These are phyloP conservation scores for Scheffersomyces cryptocercus DNA, from an alignment of 1,139 yeast genomes.

Conservation along the genomic window DNA sequence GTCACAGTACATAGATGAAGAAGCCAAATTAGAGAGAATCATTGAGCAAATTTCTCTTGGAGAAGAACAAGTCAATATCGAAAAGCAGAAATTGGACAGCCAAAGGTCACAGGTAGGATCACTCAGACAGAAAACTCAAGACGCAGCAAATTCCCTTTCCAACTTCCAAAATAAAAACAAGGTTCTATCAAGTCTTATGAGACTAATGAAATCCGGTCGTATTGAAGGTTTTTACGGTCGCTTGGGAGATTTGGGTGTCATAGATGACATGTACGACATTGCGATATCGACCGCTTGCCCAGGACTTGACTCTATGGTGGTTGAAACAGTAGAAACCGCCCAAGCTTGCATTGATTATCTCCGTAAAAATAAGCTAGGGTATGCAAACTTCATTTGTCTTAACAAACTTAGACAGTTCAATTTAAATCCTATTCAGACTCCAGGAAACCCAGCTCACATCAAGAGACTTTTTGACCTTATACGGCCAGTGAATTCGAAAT, in stretches of 20 bases:
- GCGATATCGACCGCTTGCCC: slow-evolving; percentile 97
- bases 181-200: slow-evolving; percentile 68
- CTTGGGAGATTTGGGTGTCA: slow-evolving; percentile 85
- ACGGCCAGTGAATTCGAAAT: slow-evolving; percentile 62
- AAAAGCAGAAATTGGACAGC: slow-evolving; percentile 47
- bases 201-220: slow-evolving; percentile 79
- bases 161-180: slow-evolving; percentile 67
- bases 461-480: slow-evolving; percentile 87
- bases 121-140: slow-evolving; percentile 63
- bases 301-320: slow-evolving; percentile 88
- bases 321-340: slow-evolving; percentile 90
- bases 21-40: slow-evolving; percentile 49
- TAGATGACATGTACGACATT: slow-evolving; percentile 84
- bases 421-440: slow-evolving; percentile 60
- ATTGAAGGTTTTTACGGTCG: slow-evolving; percentile 86
- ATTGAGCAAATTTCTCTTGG: slow-evolving; percentile 59
- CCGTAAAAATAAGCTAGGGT: slow-evolving; percentile 82
- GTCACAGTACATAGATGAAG: slow-evolving; percentile 39
- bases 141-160: slow-evolving; percentile 60
- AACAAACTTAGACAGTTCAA: slow-evolving; percentile 70
- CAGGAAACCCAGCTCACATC: slow-evolving; percentile 65
- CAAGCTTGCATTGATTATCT: slow-evolving; percentile 88
- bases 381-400: slow-evolving; percentile 83
- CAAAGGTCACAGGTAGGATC: slow-evolving; percentile 56
- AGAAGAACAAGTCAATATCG: slow-evolving; percentile 53